Evolutionary conservation across 768 basidiomycete species (phyloP).

Genomic region (Pilatotrama ljubarskyi): DNA sequence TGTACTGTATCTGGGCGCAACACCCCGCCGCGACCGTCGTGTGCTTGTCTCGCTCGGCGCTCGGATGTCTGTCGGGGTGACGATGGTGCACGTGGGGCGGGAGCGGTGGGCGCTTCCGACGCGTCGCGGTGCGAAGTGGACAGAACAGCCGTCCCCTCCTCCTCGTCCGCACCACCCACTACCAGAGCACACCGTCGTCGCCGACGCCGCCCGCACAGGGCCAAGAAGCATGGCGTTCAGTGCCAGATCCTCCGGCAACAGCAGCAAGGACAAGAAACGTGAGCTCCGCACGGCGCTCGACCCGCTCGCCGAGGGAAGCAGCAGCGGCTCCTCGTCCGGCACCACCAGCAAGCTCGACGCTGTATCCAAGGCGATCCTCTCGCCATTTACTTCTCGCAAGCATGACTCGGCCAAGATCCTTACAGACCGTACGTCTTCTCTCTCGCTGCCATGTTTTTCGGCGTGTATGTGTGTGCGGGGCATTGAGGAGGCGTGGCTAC

Average conservation of each 20-base stretch:
- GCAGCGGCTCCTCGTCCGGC: constrained; percentile 20
- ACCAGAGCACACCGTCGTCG: not conserved
- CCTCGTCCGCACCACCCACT: not conserved
- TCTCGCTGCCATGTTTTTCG: not conserved
- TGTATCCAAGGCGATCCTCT: constrained; percentile 69
- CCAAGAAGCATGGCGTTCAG: constrained; percentile 28
- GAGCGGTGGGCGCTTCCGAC: constrained; percentile 16
- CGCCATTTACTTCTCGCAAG: constrained; percentile 64
- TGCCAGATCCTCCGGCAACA: constrained; percentile 17
- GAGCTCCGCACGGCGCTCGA: constrained; percentile 43
- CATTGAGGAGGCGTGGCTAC: constrained; percentile 10
- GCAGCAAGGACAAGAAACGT: constrained; percentile 34
- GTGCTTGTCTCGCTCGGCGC: not conserved
- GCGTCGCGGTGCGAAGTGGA: constrained; percentile 20
- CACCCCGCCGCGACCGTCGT: not conserved
- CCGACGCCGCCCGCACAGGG: constrained; percentile 10
- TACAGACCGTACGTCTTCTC: constrained; percentile 61
- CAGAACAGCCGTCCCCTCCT: not conserved
- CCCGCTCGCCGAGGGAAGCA: constrained; percentile 30
- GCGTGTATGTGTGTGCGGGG: not conserved
- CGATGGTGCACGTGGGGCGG: constrained; percentile 17
- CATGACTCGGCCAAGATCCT: constrained; percentile 71
- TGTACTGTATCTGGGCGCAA: not conserved
- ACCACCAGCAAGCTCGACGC: constrained; percentile 50
- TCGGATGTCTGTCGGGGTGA: constrained; percentile 12